These are phyloP conservation scores for Cyberlindnera petersonii DNA, from an alignment of 805 yeast species.

Conservation along the genomic window DNA sequence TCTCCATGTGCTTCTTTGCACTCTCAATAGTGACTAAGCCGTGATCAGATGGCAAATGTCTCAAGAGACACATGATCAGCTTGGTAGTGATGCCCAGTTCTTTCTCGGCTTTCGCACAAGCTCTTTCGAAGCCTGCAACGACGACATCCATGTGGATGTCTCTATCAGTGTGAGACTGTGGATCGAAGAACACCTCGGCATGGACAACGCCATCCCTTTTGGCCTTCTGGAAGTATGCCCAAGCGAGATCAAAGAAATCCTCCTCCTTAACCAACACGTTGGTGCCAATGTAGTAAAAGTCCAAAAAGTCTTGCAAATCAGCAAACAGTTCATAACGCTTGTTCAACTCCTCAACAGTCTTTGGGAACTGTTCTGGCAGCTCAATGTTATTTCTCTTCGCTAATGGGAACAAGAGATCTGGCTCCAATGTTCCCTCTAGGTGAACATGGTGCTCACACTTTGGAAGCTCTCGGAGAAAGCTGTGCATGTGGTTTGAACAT, in stretches of 20 bases:
- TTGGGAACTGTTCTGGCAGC: slow-evolving; percentile 63
- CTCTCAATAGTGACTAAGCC: slow-evolving; percentile 54
- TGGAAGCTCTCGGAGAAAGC: slow-evolving; percentile 66
- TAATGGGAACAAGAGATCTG: slow-evolving; percentile 64
- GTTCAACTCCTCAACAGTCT: slow-evolving; percentile 51
- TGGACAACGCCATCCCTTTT: slow-evolving; percentile 57
- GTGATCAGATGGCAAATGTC: slow-evolving; percentile 64
- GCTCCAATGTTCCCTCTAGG: slow-evolving; percentile 78
- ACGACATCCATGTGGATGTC: slow-evolving; percentile 58
- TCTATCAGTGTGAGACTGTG: slow-evolving; percentile 77
- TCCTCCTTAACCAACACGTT: slow-evolving; percentile 62
- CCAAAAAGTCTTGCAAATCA: slow-evolving; percentile 73
- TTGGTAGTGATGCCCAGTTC: slow-evolving; percentile 64
- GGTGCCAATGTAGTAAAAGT: slow-evolving; percentile 79
- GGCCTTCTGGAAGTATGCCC: slow-evolving; percentile 63
- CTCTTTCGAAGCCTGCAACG: slow-evolving; percentile 62
- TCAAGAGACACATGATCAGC: slow-evolving; percentile 75
- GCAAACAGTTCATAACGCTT: slow-evolving; percentile 57
- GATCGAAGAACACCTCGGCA: slow-evolving; percentile 78
- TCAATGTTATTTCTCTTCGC: slow-evolving; percentile 60
- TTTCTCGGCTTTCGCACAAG: slow-evolving; percentile 55
- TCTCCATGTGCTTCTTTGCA: slow-evolving; percentile 47
- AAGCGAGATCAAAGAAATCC: slow-evolving; percentile 77
- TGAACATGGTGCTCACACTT: slow-evolving; percentile 88
- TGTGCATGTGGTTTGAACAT: slow-evolving; percentile 36